A percentile compares a stretch with the other conserved stretches of the same genome.
Evolutionary conservation across 768 basidiomycete genomes (phyloP).

Genomic region (Termitomyces titanicus): DNA sequence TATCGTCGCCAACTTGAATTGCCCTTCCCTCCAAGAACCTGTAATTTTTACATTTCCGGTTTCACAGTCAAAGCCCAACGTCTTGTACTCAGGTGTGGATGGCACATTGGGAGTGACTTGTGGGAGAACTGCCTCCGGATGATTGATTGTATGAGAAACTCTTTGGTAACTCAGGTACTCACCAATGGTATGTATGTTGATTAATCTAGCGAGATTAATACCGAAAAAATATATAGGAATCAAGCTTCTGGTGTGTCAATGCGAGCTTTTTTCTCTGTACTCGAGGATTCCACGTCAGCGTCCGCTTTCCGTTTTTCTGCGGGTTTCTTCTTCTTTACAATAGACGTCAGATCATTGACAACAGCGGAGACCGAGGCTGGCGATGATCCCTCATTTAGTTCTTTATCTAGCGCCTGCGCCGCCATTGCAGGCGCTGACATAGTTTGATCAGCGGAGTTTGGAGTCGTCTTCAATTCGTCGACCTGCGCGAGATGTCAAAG

Average conservation of each 20-base stretch:
- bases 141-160: neutral
- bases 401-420: slow-evolving; percentile 68
- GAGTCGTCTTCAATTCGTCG: slow-evolving; percentile 84
- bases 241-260: slow-evolving; percentile 37
- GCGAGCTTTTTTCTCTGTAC: slow-evolving; percentile 63
- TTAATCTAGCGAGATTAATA: neutral
- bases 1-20: slow-evolving; percentile 24
- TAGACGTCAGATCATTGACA: slow-evolving; percentile 81
- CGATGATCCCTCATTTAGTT: slow-evolving; percentile 48
- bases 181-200: neutral
- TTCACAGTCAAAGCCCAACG: slow-evolving; percentile 20
- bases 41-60: slow-evolving; percentile 17
- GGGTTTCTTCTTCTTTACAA: slow-evolving; percentile 81
- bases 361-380: slow-evolving; percentile 32
- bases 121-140: slow-evolving; percentile 21
- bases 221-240: neutral
- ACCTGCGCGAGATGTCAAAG: slow-evolving; percentile 47
- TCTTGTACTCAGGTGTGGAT: slow-evolving; percentile 22
- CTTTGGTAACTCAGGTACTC: neutral
- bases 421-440: slow-evolving; percentile 67
- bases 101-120: slow-evolving; percentile 19
- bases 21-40: slow-evolving; percentile 20
- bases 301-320: slow-evolving; percentile 70
- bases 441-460: slow-evolving; percentile 41
- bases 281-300: slow-evolving; percentile 42